These are phyloP conservation scores for Allium cepa DNA, from an alignment of 106 monocot genomes.

Conservation along the genomic window DNA sequence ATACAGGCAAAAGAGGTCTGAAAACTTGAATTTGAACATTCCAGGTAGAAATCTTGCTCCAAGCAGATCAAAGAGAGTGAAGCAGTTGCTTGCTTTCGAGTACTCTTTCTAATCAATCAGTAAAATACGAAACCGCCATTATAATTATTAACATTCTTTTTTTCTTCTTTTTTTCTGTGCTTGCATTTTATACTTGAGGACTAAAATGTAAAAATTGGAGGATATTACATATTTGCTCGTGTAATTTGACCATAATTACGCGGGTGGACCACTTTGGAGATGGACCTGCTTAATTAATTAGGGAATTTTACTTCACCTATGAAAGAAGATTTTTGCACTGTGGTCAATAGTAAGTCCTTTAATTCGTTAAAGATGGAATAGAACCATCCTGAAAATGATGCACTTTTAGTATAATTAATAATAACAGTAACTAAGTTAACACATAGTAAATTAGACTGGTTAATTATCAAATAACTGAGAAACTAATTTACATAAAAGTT, in stretches of 20 bases:
- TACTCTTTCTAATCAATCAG: not conserved
- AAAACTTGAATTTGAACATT: not conserved
- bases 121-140: not conserved
- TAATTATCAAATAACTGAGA: too few relatives aligned
- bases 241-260: not conserved
- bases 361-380: too few relatives aligned
- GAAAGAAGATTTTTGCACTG: too few relatives aligned
- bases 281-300: too few relatives aligned
- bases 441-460: too few relatives aligned
- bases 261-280: too few relatives aligned
- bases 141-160: not conserved
- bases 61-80: not conserved
- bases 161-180: not conserved
- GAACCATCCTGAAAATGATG: too few relatives aligned
- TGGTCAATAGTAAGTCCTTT: too few relatives aligned
- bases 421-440: too few relatives aligned
- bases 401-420: too few relatives aligned
- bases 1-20: not conserved
- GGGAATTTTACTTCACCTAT: too few relatives aligned
- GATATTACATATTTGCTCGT: not conserved
- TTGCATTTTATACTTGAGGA: not conserved
- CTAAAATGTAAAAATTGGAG: not conserved
- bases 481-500: too few relatives aligned
- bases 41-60: not conserved
- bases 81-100: not conserved